These are phyloP conservation scores for Sphagnum magellanicum DNA, from an alignment of 228 moss, liverwort and hornwort genomes.

Conservation along the genomic window DNA sequence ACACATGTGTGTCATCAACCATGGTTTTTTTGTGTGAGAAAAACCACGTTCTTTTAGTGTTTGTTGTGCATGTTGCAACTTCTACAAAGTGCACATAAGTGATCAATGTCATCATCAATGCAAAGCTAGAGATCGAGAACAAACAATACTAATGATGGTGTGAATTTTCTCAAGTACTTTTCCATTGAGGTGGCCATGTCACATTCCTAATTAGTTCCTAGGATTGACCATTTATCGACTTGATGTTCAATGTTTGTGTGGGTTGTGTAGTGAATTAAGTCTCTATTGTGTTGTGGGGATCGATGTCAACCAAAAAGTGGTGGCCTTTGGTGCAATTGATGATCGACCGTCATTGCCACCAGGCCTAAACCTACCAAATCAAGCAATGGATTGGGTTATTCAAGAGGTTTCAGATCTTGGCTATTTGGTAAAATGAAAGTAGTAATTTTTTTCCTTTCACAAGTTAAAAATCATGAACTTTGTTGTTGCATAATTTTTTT, in stretches of 20 bases:
- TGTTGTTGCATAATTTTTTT: too few species aligned
- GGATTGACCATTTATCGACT: neutral
- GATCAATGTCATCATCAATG: neutral
- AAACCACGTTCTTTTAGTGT: too few species aligned
- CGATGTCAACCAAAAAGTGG: conserved; percentile 19
- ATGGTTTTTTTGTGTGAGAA: too few species aligned
- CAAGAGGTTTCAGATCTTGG: conserved; percentile 31
- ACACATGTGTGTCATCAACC: neutral
- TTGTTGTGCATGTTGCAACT: neutral
- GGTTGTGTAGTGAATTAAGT: conserved; percentile 31
- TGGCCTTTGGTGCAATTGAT: conserved; percentile 46
- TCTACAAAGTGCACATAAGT: neutral
- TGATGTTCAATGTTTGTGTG: too few species aligned
- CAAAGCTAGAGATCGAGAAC: neutral
- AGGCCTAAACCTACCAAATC: conserved; percentile 9
- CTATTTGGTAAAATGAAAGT: conserved; percentile 13
- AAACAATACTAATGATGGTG: neutral
- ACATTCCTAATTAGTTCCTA: too few species aligned
- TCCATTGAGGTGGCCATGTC: too few species aligned
- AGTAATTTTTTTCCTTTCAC: too few species aligned
- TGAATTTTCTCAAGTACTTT: neutral
- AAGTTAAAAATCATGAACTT: too few species aligned
- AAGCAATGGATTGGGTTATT: conserved; percentile 32
- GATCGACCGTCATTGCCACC: conserved; percentile 33
- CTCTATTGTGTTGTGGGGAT: conserved; percentile 37